These are phyloP conservation scores for Boletus calvinii DNA, from an alignment of 1,284 basidiomycete species.

Conservation along the genomic window DNA sequence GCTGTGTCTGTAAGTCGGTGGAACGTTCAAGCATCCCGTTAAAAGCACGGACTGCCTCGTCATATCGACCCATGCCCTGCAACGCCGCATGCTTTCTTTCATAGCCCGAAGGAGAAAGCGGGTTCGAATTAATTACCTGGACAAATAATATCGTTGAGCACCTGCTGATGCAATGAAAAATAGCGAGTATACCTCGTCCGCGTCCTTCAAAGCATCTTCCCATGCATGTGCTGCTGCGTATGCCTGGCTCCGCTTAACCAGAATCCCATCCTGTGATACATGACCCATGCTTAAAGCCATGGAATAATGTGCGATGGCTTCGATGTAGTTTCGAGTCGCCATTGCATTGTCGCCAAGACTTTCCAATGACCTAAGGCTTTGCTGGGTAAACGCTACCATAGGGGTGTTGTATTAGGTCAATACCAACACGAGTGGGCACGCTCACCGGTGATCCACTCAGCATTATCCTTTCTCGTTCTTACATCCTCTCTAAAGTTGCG, in stretches of 20 bases:
- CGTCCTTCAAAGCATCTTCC: conserved; percentile 7
- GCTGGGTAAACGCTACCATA: conserved; percentile 1
- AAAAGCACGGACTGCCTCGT: neutral
- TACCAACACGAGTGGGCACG: neutral
- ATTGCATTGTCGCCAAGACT: conserved; percentile 1
- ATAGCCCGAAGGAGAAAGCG: neutral
- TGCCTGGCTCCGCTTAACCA: conserved; percentile 10
- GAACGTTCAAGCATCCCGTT: neutral
- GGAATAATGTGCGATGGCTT: conserved; percentile 7
- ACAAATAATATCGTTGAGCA: neutral
- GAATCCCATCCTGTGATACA: neutral
- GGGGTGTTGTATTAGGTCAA: neutral
- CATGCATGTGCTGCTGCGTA: neutral
- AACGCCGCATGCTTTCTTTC: conserved; percentile 2
- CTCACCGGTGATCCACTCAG: conserved; percentile 9
- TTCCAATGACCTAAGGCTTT: neutral
- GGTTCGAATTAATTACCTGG: conserved; percentile 7
- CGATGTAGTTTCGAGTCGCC: neutral
- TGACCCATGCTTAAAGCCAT: neutral
- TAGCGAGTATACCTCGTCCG: conserved; percentile 3
- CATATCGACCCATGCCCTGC: conserved; percentile 2
- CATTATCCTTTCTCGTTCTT: conserved; percentile 1
- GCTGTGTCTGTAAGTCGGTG: neutral
- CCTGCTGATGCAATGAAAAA: neutral
- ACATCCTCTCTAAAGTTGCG: neutral